phyloP scores from a whole-genome alignment of 1,284 basidiomycete species.

The Leccinum pachyderme region DNA sequence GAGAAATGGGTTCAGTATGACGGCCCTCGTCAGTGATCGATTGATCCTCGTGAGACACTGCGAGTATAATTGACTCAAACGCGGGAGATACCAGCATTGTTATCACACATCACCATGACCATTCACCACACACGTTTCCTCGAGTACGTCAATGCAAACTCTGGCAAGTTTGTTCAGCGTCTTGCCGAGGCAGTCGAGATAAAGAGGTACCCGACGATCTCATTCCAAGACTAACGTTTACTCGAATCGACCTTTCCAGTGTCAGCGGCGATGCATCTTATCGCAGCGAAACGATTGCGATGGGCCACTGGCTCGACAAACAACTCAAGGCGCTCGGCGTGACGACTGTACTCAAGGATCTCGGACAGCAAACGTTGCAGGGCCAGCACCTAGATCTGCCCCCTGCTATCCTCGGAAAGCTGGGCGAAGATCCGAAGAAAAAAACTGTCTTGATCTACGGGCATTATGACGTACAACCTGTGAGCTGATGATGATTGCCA shows the following conservation, averaged over 20 bases:
- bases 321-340: conserved; percentile 78
- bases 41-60: not conserved
- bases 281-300: conserved; percentile 75
- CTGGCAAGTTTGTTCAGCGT: conserved; percentile 73
- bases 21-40: too few relatives aligned
- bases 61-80: not conserved
- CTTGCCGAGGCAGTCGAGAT: conserved; percentile 86
- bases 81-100: not conserved
- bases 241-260: conserved; percentile 35
- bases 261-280: conserved; percentile 66
- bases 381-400: conserved; percentile 80
- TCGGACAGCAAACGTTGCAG: conserved; percentile 84
- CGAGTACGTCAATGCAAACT: conserved; percentile 69
- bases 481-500: conserved; percentile 31
- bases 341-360: conserved; percentile 66
- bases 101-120: conserved; percentile 23
- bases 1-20: too few relatives aligned
- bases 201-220: conserved; percentile 63
- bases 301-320: conserved; percentile 77
- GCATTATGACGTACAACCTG: conserved; percentile 86
- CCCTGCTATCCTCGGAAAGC: conserved; percentile 82
- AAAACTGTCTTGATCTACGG: conserved; percentile 94
- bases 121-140: conserved; percentile 49
- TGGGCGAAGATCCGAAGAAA: conserved; percentile 84
- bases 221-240: not conserved